These are phyloP conservation scores for Pseudozyma sp. DNA, from an alignment of 1,284 basidiomycete species.

Conservation along the genomic window DNA sequence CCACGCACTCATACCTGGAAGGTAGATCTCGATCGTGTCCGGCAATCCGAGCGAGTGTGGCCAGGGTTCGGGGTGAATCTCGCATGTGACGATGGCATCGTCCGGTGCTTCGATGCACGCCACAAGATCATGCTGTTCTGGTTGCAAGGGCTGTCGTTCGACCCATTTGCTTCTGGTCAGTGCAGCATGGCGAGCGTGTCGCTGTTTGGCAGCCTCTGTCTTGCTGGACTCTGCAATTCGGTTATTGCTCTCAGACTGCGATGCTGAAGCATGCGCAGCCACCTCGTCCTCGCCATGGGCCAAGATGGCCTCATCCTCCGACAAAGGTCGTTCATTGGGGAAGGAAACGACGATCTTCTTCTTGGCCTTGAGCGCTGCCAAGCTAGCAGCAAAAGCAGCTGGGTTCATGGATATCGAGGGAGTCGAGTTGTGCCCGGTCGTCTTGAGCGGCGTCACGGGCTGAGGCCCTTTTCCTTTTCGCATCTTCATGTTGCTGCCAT, in stretches of 20 bases:
- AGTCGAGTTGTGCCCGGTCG: constrained; percentile 61
- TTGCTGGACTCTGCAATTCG: constrained; percentile 1
- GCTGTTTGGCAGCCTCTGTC: constrained; percentile 5
- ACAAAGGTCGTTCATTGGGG: constrained; percentile 33
- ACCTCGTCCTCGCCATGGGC: constrained; percentile 12
- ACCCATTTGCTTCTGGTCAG: constrained; percentile 32
- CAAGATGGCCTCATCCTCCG: constrained; percentile 30
- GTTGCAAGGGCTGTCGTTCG: constrained; percentile 18
- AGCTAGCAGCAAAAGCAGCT: constrained; percentile 51
- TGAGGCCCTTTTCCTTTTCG: constrained; percentile 34
- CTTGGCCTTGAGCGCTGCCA: constrained; percentile 43
- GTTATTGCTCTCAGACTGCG: not conserved
- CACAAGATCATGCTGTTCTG: constrained; percentile 11
- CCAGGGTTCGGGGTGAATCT: constrained; percentile 45
- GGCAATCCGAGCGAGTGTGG: constrained; percentile 45
- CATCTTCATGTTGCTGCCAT: constrained; percentile 6
- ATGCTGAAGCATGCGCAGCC: not conserved
- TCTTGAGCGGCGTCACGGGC: constrained; percentile 57
- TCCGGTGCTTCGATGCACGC: constrained; percentile 18
- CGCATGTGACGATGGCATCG: constrained; percentile 31
- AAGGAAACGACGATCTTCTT: constrained; percentile 44
- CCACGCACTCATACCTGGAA: constrained; percentile 62
- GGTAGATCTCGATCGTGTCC: constrained; percentile 63
- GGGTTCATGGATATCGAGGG: constrained; percentile 60
- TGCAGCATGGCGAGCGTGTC: constrained; percentile 24